Conservation (phyloP, 2,329 filamentous ascomycete species). For the Colletotrichum sublineola region DNA sequence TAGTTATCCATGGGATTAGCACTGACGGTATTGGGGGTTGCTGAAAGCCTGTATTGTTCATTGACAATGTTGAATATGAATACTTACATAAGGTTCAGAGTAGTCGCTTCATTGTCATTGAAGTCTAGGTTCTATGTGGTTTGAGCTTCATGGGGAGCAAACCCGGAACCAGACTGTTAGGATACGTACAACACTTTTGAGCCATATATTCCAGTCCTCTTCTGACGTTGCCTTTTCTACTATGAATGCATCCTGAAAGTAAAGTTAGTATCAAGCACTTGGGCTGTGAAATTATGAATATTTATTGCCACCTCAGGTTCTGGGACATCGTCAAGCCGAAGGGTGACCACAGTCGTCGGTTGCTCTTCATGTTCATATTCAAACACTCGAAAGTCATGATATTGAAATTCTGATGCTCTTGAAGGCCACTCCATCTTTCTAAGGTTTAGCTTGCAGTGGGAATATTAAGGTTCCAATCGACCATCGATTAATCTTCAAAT, state of each 20-base stretch:
- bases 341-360: background rate
- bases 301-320: background rate
- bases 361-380: background rate
- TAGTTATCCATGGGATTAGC: background rate
- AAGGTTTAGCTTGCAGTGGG: fast-evolving
- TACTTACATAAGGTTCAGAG: background rate
- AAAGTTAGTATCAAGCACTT: background rate
- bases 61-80: fast-evolving
- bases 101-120: background rate
- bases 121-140: background rate
- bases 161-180: no score
- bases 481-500: background rate
- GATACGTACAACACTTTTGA: background rate
- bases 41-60: background rate
- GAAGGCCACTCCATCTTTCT: background rate
- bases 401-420: background rate
- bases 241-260: background rate
- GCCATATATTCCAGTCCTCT: background rate
- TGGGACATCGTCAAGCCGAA: background rate
- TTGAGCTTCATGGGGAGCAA: background rate
- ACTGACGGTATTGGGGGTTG: background rate
- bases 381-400: background rate
- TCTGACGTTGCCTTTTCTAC: background rate
- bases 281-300: no score
- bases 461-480: background rate